Base-by-base conservation (phyloP, 345 rosid genomes). In the Alliaria petiolata region DNA sequence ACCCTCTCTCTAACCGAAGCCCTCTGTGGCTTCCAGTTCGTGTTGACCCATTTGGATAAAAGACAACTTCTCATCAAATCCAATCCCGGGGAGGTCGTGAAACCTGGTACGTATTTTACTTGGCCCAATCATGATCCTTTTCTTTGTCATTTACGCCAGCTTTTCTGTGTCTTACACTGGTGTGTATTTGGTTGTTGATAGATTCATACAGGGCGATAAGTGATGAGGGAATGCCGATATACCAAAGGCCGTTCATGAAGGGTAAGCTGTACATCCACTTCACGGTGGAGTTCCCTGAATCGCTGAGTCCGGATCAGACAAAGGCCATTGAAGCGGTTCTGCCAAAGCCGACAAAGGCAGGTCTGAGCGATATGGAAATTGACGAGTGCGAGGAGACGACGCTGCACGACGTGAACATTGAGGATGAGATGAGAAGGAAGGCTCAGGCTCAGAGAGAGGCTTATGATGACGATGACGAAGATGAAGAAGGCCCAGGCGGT, bases 331-430 rank as follows among this genome's bases (percentile, higher is more conserved):
- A 85, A 76, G 83, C 82, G 0, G 72, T 88, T 6, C 75, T 91
- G 65, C 95, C 98, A 14, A 70, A 78, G 3, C 76, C 69, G 1
- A 3, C 66, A 42, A 85, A 77, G 79, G 74, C 83, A 16, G 26
- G 76, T 1, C 81, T 89, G 73, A 87, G 86, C 0, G 93, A 89
- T 56, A 89, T 89, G 96, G 99, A 91, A 65, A 76, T 89, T 35
- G 97, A 88, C 1, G 90, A 89, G 70, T 91, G 96, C 3, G 95
- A 95, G 83, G 99, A 95, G 79, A 86, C 96, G 0, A 91, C 96
- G 0, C 54, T 91, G 54, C 90, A 89, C 25, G 96, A 95, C 61
- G 95, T 89, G 43, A 85, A 95, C 84, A 85, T 71, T 3, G 77
- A 90, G 1, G 95, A 86, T 62, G 96, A 95, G 81, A 96, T 91